These are phyloP conservation scores for Thymus quinquecostatus DNA, from an alignment of 257 asterid genomes.

Conservation along the genomic window DNA sequence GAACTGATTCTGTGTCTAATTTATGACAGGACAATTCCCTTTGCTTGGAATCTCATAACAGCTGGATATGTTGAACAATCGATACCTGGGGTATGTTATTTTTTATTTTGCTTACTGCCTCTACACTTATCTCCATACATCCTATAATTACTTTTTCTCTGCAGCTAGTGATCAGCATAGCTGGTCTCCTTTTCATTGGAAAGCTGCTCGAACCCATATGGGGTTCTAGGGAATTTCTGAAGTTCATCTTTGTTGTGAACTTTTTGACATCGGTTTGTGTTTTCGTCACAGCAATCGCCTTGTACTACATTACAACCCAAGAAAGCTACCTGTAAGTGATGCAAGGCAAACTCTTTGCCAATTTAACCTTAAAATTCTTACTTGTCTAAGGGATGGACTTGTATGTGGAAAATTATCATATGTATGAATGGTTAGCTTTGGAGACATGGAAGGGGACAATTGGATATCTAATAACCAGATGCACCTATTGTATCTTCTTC, in stretches of 20 bases:
- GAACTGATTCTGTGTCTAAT: constrained; percentile 16
- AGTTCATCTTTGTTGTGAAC: constrained; percentile 83
- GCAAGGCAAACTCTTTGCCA: constrained; percentile 17
- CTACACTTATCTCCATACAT: constrained; percentile 3
- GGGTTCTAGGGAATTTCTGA: constrained; percentile 89
- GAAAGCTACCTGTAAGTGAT: constrained; percentile 86
- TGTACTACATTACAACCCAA: constrained; percentile 69
- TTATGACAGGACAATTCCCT: constrained; percentile 82
- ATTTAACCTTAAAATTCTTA: background rate
- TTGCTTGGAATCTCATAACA: constrained; percentile 95
- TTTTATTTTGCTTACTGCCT: constrained; percentile 3
- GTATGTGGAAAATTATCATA: constrained; percentile 7
- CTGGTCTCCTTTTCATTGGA: constrained; percentile 85
- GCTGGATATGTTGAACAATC: constrained; percentile 92
- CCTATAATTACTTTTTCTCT: constrained; percentile 28
- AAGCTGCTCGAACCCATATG: constrained; percentile 92
- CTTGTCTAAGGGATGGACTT: background rate
- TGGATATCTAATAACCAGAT: background rate
- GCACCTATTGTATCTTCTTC: too few relatives aligned
- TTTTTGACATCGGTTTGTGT: constrained; percentile 75
- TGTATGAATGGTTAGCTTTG: background rate
- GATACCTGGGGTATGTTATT: constrained; percentile 69
- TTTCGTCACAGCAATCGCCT: constrained; percentile 77
- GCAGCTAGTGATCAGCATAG: constrained; percentile 70
- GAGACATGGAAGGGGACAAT: background rate